A percentile compares a stretch with the other conserved stretches of the same genome.
Evolutionary conservation across 1,284 basidiomycete genomes (phyloP).

Genomic region (Coniferiporia sulphurascens): DNA sequence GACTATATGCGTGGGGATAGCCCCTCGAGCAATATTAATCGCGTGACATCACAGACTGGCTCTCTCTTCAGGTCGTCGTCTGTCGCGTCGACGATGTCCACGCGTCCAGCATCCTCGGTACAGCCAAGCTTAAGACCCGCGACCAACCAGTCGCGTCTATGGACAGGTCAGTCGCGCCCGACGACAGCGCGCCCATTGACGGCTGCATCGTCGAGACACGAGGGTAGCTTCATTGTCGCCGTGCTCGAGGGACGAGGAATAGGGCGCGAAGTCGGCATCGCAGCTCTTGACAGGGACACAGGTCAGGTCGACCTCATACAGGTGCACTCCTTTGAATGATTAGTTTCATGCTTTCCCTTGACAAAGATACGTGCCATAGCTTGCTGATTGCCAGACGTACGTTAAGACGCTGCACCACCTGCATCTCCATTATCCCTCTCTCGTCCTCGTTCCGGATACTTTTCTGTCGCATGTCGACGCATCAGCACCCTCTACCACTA

Average conservation of each 20-base stretch:
- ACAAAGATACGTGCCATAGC: constrained; percentile 35
- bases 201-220: constrained; percentile 50
- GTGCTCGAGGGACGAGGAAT: constrained; percentile 71
- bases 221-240: constrained; percentile 59
- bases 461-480: constrained; percentile 55
- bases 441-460: constrained; percentile 77
- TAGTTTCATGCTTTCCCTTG: constrained; percentile 9
- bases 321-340: constrained; percentile 33
- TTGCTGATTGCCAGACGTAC: constrained; percentile 80
- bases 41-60: background rate
- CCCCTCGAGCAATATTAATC: background rate
- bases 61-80: background rate
- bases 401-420: constrained; percentile 86
- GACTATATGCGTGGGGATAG: background rate
- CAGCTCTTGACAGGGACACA: constrained; percentile 77
- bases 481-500: constrained; percentile 40
- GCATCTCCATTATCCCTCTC: constrained; percentile 64
- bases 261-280: constrained; percentile 80
- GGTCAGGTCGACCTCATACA: constrained; percentile 71
- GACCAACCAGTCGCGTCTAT: constrained; percentile 28
- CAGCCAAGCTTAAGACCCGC: constrained; percentile 22
- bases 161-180: constrained; percentile 23
- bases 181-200: constrained; percentile 51
- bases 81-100: background rate
- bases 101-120: constrained; percentile 1